Conservation (phyloP, 2,329 filamentous ascomycete species). For the Daldinia eschscholtzii region DNA sequence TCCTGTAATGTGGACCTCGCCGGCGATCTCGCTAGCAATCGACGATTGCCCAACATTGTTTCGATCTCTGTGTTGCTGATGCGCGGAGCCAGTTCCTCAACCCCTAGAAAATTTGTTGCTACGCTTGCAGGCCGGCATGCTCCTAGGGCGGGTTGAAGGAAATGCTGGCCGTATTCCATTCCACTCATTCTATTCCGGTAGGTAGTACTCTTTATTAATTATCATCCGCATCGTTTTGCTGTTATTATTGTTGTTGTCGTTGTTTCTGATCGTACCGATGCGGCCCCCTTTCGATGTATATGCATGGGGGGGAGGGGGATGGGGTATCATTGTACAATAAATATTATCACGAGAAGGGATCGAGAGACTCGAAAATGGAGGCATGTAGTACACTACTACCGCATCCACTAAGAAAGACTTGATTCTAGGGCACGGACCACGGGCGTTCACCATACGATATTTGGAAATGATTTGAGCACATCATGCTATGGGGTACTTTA, state of each 20-base stretch:
- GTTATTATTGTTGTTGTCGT: constrained; percentile 8
- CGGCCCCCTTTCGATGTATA: neutral
- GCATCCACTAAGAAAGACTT: no score
- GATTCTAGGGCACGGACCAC: no score
- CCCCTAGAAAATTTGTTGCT: constrained; percentile 33
- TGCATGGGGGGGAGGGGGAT: neutral
- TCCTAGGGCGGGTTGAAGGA: constrained; percentile 25
- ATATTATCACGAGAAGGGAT: constrained; percentile 3
- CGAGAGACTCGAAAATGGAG: neutral
- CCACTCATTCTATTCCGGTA: constrained; percentile 38
- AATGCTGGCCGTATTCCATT: constrained; percentile 33
- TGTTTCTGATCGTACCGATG: constrained; percentile 22
- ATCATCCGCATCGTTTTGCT: constrained; percentile 31
- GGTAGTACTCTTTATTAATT: constrained; percentile 35
- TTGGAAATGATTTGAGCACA: no score
- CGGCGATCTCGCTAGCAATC: constrained; percentile 41
- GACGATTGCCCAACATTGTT: constrained; percentile 45
- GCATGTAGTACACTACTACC: neutral
- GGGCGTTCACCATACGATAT: no score
- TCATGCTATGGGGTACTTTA: no score
- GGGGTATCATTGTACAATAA: constrained; percentile 1
- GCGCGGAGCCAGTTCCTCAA: constrained; percentile 29
- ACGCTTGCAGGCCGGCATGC: constrained; percentile 26
- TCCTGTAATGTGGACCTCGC: constrained; percentile 35
- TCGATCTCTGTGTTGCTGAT: constrained; percentile 43